Percentiles rank a stretch among this genome's conserved stretches.
These are phyloP conservation scores for Talaromyces sp. DNA, from an alignment of 2,329 filamentous ascomycete genomes.

Conservation along the genomic window DNA sequence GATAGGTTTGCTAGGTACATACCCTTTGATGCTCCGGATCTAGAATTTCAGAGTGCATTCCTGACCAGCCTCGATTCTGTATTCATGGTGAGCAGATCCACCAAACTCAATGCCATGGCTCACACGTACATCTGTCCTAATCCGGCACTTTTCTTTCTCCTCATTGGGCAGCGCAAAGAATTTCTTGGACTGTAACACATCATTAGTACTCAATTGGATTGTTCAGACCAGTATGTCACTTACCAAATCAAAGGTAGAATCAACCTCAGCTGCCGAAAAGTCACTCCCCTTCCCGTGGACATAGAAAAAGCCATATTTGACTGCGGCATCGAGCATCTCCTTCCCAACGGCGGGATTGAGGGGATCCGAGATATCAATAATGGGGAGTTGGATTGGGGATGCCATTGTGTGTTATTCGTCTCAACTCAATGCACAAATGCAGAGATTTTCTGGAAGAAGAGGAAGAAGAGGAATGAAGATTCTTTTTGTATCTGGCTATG, in stretches of 20 bases:
- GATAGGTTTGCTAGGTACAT: conserved; percentile 23
- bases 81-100: background rate
- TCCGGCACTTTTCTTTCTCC: conserved; percentile 70
- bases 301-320: conserved; percentile 83
- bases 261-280: conserved; percentile 62
- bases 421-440: conserved; percentile 2
- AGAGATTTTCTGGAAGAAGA: background rate
- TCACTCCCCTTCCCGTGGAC: conserved; percentile 68
- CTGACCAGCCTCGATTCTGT: conserved; percentile 82
- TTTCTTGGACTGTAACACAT: conserved; percentile 55
- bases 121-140: conserved; percentile 54
- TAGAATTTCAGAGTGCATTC: conserved; percentile 80
- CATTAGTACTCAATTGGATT: background rate
- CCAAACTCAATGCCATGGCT: background rate
- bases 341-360: conserved; percentile 58
- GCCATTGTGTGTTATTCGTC: background rate
- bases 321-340: conserved; percentile 70
- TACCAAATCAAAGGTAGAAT: conserved; percentile 70
- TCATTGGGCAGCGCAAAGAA: conserved; percentile 67
- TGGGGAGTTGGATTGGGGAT: conserved; percentile 55
- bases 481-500: background rate
- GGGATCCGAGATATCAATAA: conserved; percentile 71
- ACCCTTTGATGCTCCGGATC: conserved; percentile 79
- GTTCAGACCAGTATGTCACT: background rate
- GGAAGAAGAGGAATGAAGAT: background rate